Percentiles rank a stretch among this genome's conserved stretches.
Evolutionary conservation across 768 basidiomycete species (phyloP).

Genomic region (Collybia sp.): DNA sequence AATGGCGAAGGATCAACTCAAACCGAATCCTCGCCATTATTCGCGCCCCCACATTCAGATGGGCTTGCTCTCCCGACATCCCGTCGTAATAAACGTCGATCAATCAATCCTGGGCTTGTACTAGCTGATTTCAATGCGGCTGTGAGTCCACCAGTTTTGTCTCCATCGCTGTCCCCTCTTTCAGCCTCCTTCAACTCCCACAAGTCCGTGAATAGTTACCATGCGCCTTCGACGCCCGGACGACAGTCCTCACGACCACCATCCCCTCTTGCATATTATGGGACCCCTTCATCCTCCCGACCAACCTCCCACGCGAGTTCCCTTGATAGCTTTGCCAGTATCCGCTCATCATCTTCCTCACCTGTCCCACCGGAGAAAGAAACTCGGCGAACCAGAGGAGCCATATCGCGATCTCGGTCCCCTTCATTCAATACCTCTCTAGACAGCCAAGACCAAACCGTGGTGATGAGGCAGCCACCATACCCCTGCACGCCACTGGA

Average conservation of each 20-base stretch:
- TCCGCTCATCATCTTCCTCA: conserved; percentile 15
- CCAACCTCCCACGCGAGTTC: conserved; percentile 26
- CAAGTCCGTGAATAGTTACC: conserved; percentile 15
- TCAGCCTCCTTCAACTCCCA: conserved; percentile 20
- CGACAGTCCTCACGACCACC: conserved; percentile 19
- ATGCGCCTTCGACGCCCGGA: conserved; percentile 18
- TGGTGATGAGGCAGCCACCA: conserved; percentile 21
- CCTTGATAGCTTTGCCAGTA: conserved; percentile 15
- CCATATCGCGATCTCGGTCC: conserved; percentile 33
- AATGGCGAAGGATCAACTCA: conserved; percentile 8
- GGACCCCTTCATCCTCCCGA: conserved; percentile 14
- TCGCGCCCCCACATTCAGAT: conserved; percentile 15
- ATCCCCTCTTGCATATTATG: conserved; percentile 28
- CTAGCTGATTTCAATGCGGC: conserved; percentile 26
- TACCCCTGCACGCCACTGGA: neutral
- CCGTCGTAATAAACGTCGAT: conserved; percentile 38
- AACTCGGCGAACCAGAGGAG: conserved; percentile 9
- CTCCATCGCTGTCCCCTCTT: conserved; percentile 25
- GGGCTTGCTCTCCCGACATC: conserved; percentile 31
- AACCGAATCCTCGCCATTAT: conserved; percentile 9
- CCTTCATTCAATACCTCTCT: conserved; percentile 17
- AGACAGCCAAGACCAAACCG: conserved; percentile 33
- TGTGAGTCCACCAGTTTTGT: conserved; percentile 13
- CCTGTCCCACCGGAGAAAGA: conserved; percentile 13
- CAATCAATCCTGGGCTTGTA: conserved; percentile 42